Percentiles rank a stretch among this genome's conserved stretches.
These are phyloP conservation scores for Apiospora rasikravindrae DNA, from an alignment of 2,329 filamentous ascomycete species.

Conservation along the genomic window DNA sequence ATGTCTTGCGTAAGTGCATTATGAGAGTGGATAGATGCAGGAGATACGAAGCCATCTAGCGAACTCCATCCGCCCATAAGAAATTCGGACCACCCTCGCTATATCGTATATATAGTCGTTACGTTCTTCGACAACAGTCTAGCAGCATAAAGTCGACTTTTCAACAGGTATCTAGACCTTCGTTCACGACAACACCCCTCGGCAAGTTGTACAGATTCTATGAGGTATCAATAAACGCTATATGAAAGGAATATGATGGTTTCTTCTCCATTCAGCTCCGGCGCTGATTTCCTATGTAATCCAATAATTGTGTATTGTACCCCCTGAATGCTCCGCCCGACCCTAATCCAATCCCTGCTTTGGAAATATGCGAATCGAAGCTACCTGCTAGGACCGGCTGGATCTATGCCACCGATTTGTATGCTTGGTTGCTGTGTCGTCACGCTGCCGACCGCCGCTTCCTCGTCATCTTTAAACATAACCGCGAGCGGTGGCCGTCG, in stretches of 20 bases:
- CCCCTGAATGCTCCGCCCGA: background rate
- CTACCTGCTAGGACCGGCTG: background rate
- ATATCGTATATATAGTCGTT: background rate
- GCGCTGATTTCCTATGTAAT: background rate
- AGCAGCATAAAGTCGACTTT: background rate
- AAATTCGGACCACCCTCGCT: background rate
- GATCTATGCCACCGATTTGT: background rate
- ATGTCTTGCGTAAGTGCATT: background rate
- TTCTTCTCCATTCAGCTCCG: conserved; percentile 5
- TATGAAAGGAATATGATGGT: background rate
- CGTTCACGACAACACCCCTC: background rate
- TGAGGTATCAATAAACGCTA: conserved; percentile 19
- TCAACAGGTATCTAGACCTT: background rate
- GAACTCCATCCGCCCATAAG: too few relatives aligned
- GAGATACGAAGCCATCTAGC: too few relatives aligned
- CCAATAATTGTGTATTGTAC: conserved; percentile 9
- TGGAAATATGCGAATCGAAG: background rate
- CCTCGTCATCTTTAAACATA: conserved; percentile 16
- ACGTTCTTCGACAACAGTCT: background rate
- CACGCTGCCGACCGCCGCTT: background rate
- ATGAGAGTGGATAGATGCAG: too few relatives aligned
- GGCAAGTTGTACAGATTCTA: background rate
- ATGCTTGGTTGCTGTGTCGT: background rate
- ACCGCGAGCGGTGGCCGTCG: background rate
- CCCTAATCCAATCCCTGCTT: background rate